Base-by-base conservation (phyloP, 192 early-diverging fungal species). In the Podila verticillata region DNA sequence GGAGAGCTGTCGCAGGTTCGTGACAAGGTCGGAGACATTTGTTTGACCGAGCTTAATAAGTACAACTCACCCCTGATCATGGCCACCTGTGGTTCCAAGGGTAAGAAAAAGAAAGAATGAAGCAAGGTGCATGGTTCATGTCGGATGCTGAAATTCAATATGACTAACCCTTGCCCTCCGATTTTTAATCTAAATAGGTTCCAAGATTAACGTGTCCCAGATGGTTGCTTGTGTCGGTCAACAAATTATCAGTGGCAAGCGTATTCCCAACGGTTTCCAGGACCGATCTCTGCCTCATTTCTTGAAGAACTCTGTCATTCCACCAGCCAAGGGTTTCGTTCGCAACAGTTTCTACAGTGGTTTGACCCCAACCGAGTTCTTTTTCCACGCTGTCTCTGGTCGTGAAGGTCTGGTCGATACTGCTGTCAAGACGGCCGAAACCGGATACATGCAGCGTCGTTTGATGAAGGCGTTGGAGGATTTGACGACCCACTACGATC, bases 191-290 rank as follows among this genome's bases (percentile, higher is more conserved):
- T 48, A 5, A 30, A 30, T 75, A 92, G 92, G 98, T 73, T 98
- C 97, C 57, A 89, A 94, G 54, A 91, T 97, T 82, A 99, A 99
- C 87, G 97, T 99, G 71, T 98, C 95, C 30, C 98, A 99, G 81
- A 99, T 99, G 98, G 95, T 99, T 74, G 97, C 97, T 67, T 97
- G 96, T 92, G 98, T 99, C 68, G 98, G 97, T 71, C 98, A 99
- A 86, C 98, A 99, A 80, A 99, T 98, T 92, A 96, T 99, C 82
- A 95, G 92, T 80, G 95, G 95, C 59, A 93, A 85, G 66, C 96
- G 98, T 90, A 95, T 99, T 79, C 94, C 94, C 17, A 90, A 98
- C 82, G 98, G 98, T 58, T 99, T 99, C 80, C 93, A 93, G 48
- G 97, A 99, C 83, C 92, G 98, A 63, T 95, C 96, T 2, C 82